phyloP scores from a whole-genome alignment of 192 early-diverging fungal genomes.

The Coemansia sp. region DNA sequence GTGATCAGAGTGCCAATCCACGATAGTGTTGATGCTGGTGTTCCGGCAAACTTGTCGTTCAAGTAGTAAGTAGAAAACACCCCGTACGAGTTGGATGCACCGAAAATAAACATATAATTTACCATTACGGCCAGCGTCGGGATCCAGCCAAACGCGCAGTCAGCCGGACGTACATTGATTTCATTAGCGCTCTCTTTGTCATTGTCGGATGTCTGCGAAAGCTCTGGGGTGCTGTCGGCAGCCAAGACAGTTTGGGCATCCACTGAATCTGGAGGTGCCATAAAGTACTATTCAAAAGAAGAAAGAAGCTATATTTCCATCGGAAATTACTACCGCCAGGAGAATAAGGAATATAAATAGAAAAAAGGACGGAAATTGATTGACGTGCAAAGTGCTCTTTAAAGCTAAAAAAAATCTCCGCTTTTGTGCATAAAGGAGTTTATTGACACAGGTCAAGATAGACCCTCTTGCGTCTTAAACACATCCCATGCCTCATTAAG shows the following conservation, averaged over 20 bases:
- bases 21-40: conserved; percentile 28
- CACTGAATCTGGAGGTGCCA: too few species aligned
- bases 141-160: conserved; percentile 41
- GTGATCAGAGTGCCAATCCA: conserved; percentile 46
- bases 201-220: neutral
- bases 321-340: too few species aligned
- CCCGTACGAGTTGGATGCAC: conserved; percentile 39
- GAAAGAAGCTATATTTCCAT: too few species aligned
- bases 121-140: conserved; percentile 49
- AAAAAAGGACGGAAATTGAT: too few species aligned
- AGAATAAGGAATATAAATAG: too few species aligned
- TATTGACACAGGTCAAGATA: conserved; percentile 15
- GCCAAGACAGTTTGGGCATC: neutral
- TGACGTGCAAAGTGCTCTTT: too few species aligned
- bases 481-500: conserved; percentile 95
- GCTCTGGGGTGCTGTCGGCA: neutral
- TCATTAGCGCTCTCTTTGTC: neutral
- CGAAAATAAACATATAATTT: conserved; percentile 52
- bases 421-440: conserved; percentile 10
- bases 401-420: conserved; percentile 27
- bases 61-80: conserved; percentile 50
- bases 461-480: conserved; percentile 80
- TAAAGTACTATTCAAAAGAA: too few species aligned
- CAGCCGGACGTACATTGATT: conserved; percentile 24
- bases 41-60: conserved; percentile 27